phyloP scores from a whole-genome alignment of 1,284 basidiomycete species.

The Apiotrichum mycotoxinovorans region DNA sequence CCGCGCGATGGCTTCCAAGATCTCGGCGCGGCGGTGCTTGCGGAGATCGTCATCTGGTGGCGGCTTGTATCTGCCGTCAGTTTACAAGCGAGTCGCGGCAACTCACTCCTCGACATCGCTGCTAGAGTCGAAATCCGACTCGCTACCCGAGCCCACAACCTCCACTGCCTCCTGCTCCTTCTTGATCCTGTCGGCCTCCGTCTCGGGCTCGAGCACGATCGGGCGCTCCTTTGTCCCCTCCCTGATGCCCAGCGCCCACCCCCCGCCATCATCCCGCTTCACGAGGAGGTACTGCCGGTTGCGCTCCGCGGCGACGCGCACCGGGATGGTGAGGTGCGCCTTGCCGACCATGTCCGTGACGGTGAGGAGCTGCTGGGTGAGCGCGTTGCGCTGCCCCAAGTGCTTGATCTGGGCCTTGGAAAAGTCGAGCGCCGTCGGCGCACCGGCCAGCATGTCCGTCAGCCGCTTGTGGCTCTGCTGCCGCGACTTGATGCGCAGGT shows the following conservation, averaged over 20 bases:
- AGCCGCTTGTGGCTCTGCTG: constrained; percentile 89
- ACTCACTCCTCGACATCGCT: constrained; percentile 15
- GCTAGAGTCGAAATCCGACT: constrained; percentile 34
- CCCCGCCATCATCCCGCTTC: constrained; percentile 79
- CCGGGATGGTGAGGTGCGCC: constrained; percentile 77
- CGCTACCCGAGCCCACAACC: constrained; percentile 21
- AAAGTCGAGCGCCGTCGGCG: constrained; percentile 87
- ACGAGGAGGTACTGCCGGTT: constrained; percentile 91
- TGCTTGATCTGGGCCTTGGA: constrained; percentile 91
- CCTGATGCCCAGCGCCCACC: constrained; percentile 87
- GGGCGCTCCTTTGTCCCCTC: constrained; percentile 75
- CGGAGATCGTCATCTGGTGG: constrained; percentile 62
- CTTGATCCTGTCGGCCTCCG: constrained; percentile 23
- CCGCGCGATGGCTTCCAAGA: constrained; percentile 61
- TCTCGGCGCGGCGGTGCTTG: constrained; percentile 63
- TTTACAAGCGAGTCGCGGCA: too few species aligned
- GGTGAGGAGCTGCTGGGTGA: constrained; percentile 90
- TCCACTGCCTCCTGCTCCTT: constrained; percentile 10
- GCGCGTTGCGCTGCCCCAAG: constrained; percentile 78
- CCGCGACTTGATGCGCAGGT: constrained; percentile 85
- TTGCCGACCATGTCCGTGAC: constrained; percentile 92
- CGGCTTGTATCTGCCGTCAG: constrained; percentile 11
- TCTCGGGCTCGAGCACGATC: constrained; percentile 62
- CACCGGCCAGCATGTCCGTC: constrained; percentile 79
- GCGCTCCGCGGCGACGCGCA: constrained; percentile 88